Evolutionary conservation across 2,329 filamentous ascomycete species (phyloP).

Genomic region (Calonectria pseudoturangicola): DNA sequence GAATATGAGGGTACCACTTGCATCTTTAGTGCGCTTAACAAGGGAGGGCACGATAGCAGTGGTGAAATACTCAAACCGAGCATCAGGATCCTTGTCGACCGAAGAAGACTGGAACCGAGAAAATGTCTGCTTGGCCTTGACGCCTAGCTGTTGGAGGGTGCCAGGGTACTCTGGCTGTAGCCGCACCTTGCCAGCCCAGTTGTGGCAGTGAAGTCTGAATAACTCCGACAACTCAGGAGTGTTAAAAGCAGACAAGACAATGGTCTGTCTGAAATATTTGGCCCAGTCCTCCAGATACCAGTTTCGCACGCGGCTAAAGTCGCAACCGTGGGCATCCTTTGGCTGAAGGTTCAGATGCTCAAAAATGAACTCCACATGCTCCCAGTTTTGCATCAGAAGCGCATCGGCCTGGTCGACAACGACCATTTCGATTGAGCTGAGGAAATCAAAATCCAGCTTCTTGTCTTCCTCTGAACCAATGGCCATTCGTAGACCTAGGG

Average conservation of each 20-base stretch:
- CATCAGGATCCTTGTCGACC: conserved; percentile 86
- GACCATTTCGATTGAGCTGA: conserved; percentile 94
- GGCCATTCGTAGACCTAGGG: conserved; percentile 90
- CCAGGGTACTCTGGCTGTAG: conserved; percentile 81
- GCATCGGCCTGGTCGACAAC: conserved; percentile 95
- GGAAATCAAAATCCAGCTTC: conserved; percentile 87
- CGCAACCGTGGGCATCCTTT: conserved; percentile 91
- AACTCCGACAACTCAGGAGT: conserved; percentile 92
- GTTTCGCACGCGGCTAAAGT: conserved; percentile 90
- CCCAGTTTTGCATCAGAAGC: conserved; percentile 98
- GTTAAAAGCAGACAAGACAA: conserved; percentile 87
- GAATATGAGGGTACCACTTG: conserved; percentile 86
- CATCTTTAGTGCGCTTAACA: conserved; percentile 78
- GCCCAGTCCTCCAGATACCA: conserved; percentile 97
- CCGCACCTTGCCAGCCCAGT: conserved; percentile 87
- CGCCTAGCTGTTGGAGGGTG: conserved; percentile 82
- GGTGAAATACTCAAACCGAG: conserved; percentile 93
- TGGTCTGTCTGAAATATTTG: conserved; percentile 87
- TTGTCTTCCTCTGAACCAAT: conserved; percentile 85
- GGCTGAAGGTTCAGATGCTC: conserved; percentile 94
- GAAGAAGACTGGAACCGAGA: conserved; percentile 85
- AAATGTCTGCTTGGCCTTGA: conserved; percentile 90
- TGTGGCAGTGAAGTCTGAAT: conserved; percentile 84
- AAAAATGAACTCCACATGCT: conserved; percentile 94
- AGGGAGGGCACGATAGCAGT: conserved; percentile 86